Conservation (phyloP, 495 filamentous ascomycete genomes). For the Copromyces sp. region DNA sequence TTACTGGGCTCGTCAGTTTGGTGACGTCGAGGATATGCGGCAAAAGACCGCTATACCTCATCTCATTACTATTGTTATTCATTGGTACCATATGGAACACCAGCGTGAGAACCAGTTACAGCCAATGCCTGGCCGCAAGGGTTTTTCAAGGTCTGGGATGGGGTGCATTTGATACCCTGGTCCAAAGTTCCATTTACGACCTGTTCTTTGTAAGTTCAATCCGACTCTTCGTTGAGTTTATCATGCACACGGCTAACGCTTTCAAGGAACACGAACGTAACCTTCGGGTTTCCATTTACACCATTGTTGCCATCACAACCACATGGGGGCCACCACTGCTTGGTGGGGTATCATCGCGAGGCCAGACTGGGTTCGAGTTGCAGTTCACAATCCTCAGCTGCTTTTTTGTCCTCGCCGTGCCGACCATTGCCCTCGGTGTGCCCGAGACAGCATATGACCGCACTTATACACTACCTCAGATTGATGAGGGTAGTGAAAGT, state of each 20-base stretch:
- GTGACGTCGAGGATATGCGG: conserved; percentile 33
- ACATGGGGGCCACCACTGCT: conserved; percentile 41
- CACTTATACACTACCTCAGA: conserved; percentile 19
- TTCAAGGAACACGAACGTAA: conserved; percentile 38
- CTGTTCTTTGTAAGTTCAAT: conserved; percentile 38
- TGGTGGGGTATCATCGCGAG: conserved; percentile 34
- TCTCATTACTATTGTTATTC: conserved; percentile 32
- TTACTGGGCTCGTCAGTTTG: conserved; percentile 31
- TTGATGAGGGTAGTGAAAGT: conserved; percentile 8
- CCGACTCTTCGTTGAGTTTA: neutral
- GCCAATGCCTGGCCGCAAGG: conserved; percentile 37
- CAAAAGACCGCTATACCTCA: conserved; percentile 38
- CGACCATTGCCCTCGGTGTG: conserved; percentile 32
- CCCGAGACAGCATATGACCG: conserved; percentile 43
- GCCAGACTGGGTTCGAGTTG: conserved; percentile 24
- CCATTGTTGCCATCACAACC: conserved; percentile 29
- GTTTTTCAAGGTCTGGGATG: conserved; percentile 43
- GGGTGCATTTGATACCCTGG: conserved; percentile 41
- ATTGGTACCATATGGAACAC: conserved; percentile 39
- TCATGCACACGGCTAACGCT: conserved; percentile 9
- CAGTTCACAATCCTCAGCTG: conserved; percentile 38
- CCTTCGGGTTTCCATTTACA: conserved; percentile 27
- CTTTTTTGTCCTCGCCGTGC: conserved; percentile 34
- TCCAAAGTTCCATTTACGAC: conserved; percentile 37
- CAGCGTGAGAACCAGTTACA: conserved; percentile 27